Conservation (phyloP, 1,284 basidiomycete genomes). For the Ustilago xerochloae region DNA sequence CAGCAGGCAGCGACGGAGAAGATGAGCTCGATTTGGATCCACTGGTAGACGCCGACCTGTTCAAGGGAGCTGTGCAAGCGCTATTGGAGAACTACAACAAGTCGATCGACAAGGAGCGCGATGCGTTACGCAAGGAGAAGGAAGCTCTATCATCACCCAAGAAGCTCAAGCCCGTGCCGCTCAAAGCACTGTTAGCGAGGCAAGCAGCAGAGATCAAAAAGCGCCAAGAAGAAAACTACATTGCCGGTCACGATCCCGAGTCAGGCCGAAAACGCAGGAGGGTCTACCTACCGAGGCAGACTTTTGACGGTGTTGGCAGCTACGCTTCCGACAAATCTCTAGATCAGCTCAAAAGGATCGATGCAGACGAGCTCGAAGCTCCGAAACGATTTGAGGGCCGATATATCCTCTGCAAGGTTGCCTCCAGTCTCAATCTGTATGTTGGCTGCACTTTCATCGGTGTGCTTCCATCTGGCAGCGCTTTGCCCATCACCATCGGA, state of each 20-base stretch:
- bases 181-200: conserved; percentile 55
- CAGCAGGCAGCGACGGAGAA: conserved; percentile 5
- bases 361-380: conserved; percentile 49
- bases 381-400: conserved; percentile 46
- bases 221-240: conserved; percentile 42
- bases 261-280: conserved; percentile 25
- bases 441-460: conserved; percentile 59
- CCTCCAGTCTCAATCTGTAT: conserved; percentile 56
- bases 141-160: conserved; percentile 33
- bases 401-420: conserved; percentile 59
- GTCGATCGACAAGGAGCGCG: conserved; percentile 52
- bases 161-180: conserved; percentile 55
- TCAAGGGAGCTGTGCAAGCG: conserved; percentile 63
- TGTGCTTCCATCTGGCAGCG: conserved; percentile 45
- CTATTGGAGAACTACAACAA: conserved; percentile 63
- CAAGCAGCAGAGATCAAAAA: conserved; percentile 59
- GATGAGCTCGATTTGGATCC: conserved; percentile 31
- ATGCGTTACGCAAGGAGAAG: conserved; percentile 36
- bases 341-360: conserved; percentile 32
- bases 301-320: conserved; percentile 55
- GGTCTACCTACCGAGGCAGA: conserved; percentile 55
- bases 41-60: conserved; percentile 61
- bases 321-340: conserved; percentile 53
- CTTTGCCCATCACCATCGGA: conserved; percentile 57
- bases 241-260: conserved; percentile 27